phyloP scores from a whole-genome alignment of 1,284 basidiomycete genomes.

The Lentinula novae-zelandiae region DNA sequence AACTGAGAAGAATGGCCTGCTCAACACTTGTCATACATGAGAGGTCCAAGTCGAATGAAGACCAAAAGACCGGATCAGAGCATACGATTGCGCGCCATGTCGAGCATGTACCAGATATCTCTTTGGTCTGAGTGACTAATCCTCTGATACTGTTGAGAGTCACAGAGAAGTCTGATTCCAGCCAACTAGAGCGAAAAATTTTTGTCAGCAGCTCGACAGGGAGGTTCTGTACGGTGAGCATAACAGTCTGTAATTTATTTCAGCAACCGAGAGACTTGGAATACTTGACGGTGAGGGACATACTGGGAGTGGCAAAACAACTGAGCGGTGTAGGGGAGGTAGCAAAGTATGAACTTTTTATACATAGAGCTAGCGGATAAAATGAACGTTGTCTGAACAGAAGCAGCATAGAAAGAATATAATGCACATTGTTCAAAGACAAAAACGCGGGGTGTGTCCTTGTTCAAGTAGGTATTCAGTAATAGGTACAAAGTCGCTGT shows the following conservation, averaged over 20 bases:
- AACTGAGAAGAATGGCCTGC: background rate
- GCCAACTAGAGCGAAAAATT: background rate
- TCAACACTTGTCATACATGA: background rate
- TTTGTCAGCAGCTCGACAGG: constrained; percentile 1
- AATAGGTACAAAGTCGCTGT: too few species aligned
- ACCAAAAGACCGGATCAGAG: background rate
- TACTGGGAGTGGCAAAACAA: background rate
- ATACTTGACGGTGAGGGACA: background rate
- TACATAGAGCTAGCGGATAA: background rate
- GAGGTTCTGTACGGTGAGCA: background rate
- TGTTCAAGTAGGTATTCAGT: background rate
- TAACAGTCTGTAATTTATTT: background rate
- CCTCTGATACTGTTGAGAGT: background rate
- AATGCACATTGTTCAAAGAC: background rate
- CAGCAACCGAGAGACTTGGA: background rate
- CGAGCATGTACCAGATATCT: background rate
- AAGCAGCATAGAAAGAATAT: too few species aligned
- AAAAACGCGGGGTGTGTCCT: background rate
- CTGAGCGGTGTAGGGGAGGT: background rate
- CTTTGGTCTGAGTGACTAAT: background rate
- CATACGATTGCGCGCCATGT: background rate
- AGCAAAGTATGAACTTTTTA: background rate
- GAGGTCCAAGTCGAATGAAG: background rate
- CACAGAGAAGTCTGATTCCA: background rate
- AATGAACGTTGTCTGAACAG: background rate